phyloP scores from a whole-genome alignment of 75 land plant genomes.

The Pseudotsuga menziesii region DNA sequence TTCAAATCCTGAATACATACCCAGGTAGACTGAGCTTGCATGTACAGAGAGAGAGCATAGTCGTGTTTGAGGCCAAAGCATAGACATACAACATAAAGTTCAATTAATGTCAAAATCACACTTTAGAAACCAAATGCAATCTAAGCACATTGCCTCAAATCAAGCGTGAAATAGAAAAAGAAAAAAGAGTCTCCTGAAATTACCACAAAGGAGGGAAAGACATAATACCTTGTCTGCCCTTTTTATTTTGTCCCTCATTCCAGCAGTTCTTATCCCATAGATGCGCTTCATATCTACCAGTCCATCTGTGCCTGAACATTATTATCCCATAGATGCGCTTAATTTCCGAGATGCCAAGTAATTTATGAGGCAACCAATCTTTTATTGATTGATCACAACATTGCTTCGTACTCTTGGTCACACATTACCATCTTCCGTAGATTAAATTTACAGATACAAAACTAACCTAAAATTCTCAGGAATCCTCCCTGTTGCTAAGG shows the following conservation, averaged over 20 bases:
- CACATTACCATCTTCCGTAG: no score
- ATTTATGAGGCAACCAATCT: no score
- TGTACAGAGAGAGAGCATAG: not conserved
- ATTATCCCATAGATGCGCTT: not conserved
- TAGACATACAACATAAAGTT: no score
- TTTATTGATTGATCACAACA: no score
- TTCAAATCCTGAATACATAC: not conserved
- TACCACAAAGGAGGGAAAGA: not conserved
- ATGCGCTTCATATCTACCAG: constrained; percentile 70
- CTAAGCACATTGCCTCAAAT: not conserved
- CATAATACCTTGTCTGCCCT: constrained; percentile 66
- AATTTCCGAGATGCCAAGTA: not conserved
- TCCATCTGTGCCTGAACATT: constrained; percentile 63
- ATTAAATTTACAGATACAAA: no score
- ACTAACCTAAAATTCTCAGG: no score
- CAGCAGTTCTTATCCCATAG: constrained; percentile 77
- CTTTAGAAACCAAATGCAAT: not conserved
- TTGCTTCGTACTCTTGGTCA: no score
- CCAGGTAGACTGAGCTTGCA: constrained; percentile 7
- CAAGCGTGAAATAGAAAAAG: not conserved
- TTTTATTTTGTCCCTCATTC: constrained; percentile 61
- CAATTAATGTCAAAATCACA: not conserved
- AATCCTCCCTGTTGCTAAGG: no score
- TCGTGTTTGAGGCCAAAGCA: not conserved
- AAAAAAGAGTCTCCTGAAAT: not conserved